Conservation (phyloP, 176 grass and related monocot species). For the Poa annua region DNA sequence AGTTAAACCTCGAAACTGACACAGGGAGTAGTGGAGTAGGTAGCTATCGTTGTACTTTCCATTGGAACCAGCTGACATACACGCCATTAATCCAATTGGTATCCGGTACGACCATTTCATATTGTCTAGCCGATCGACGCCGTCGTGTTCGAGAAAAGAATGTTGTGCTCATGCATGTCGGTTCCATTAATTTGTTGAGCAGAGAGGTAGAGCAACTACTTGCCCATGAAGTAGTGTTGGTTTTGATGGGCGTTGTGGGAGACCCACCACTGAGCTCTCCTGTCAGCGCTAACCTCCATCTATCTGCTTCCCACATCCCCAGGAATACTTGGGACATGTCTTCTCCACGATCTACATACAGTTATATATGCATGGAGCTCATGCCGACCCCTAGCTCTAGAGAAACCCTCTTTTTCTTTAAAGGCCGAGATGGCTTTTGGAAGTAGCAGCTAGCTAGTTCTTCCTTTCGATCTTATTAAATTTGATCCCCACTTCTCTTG, state of each 20-base stretch:
- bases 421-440: slow-evolving; percentile 25
- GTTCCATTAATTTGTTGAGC: slow-evolving; percentile 24
- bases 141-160: too few species aligned
- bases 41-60: slow-evolving; percentile 1
- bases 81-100: slow-evolving; percentile 14
- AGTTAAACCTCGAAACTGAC: too few species aligned
- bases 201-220: background rate
- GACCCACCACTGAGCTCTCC: slow-evolving; percentile 50
- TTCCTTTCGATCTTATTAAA: background rate
- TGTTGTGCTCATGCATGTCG: slow-evolving; percentile 31
- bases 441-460: background rate
- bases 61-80: slow-evolving; percentile 25
- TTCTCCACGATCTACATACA: slow-evolving; percentile 39
- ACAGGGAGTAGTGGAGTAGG: slow-evolving; percentile 31
- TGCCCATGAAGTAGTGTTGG: background rate
- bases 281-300: slow-evolving; percentile 34
- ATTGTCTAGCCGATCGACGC: too few species aligned
- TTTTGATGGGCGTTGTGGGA: slow-evolving; percentile 40
- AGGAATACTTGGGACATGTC: slow-evolving; percentile 71
- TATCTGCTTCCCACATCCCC: slow-evolving; percentile 17
- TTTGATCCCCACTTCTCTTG: slow-evolving; percentile 48
- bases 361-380: background rate
- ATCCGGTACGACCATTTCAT: slow-evolving; percentile 29
- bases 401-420: too few species aligned
- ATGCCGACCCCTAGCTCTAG: too few species aligned